phyloP scores from a whole-genome alignment of 2,329 filamentous ascomycete species.

The Paecilomyces variotii region DNA sequence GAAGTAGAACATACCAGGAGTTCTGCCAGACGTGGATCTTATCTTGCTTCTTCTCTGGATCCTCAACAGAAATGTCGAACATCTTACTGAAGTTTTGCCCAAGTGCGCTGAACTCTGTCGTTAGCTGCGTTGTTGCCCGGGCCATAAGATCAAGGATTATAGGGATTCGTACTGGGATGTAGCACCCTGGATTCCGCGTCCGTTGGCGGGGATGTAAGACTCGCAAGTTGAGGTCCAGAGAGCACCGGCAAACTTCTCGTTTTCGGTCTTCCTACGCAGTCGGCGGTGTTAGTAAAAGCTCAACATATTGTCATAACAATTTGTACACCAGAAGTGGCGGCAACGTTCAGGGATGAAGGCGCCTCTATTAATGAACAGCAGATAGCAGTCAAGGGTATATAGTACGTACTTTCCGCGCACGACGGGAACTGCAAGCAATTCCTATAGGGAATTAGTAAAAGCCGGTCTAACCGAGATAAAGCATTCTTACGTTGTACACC shows the following conservation, averaged over 20 bases:
- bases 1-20: not conserved
- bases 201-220: not conserved
- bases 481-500: not conserved
- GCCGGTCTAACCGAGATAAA: not conserved
- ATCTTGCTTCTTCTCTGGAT: not conserved
- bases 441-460: not conserved
- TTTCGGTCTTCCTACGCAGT: not conserved
- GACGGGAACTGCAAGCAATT: not conserved
- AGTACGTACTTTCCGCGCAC: not conserved
- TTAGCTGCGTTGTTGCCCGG: not conserved
- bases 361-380: not conserved
- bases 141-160: not conserved
- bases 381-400: not conserved
- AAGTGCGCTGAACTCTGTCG: not conserved
- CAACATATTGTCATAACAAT: not conserved
- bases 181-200: not conserved
- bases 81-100: not conserved
- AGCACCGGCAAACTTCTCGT: not conserved
- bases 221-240: not conserved
- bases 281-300: not conserved
- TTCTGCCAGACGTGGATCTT: not conserved
- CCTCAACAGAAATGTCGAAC: not conserved
- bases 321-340: not conserved
- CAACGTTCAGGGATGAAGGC: not conserved
- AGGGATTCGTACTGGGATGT: not conserved